Percentiles rank a stretch among this genome's conserved stretches.
Evolutionary conservation across 225 moss, liverwort and hornwort genomes (phyloP).

Genomic region (Pseudoscleropodium purum): DNA sequence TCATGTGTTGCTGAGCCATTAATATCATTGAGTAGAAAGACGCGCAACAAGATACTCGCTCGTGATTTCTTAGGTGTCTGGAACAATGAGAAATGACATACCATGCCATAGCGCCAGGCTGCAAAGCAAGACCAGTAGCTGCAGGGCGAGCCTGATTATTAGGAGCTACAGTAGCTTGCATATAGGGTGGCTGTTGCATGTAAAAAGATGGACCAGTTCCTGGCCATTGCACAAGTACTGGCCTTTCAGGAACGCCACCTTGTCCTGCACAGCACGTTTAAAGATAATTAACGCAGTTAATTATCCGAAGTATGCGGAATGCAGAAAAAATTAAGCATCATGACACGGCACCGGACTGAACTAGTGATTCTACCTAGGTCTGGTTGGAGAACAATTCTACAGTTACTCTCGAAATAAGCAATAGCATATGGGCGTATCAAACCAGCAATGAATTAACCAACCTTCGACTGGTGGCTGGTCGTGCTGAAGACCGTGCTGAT

Average conservation of each 20-base stretch:
- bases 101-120: constrained; percentile 65
- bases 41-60: neutral
- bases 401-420: neutral
- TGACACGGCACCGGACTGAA: neutral
- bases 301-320: neutral
- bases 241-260: constrained; percentile 47
- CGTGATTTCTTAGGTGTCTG: neutral
- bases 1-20: neutral
- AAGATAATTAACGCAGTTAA: neutral
- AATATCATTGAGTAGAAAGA: neutral
- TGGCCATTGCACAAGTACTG: constrained; percentile 41
- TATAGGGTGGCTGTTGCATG: constrained; percentile 44
- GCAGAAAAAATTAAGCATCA: neutral
- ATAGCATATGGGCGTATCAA: neutral
- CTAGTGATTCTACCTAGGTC: neutral
- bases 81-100: constrained; percentile 21
- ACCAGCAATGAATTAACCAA: neutral
- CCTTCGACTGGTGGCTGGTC: constrained; percentile 59
- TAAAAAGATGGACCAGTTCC: constrained; percentile 40
- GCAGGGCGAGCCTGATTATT: constrained; percentile 59
- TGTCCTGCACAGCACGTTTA: constrained; percentile 36
- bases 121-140: constrained; percentile 55
- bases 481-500: constrained; percentile 53
- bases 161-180: constrained; percentile 52
- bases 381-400: neutral